Conservation (phyloP, 345 rosid species). For the Atalantia buxifolia region DNA sequence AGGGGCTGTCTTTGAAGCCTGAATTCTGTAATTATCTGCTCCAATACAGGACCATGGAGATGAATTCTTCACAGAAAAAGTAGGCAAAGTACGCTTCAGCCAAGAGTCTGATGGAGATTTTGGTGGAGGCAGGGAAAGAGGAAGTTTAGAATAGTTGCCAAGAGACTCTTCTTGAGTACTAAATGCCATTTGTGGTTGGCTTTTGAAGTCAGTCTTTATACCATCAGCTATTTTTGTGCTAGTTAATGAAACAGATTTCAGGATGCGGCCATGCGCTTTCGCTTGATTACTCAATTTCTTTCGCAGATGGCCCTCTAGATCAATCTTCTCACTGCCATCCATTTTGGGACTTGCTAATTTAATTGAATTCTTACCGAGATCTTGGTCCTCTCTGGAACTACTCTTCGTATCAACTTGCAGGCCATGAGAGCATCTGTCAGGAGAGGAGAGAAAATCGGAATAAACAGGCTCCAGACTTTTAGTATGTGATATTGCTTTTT, state of each 20-base stretch:
- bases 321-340: constrained; percentile 23
- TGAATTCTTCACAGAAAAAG: constrained; percentile 46
- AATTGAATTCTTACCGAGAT: constrained; percentile 10
- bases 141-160: constrained; percentile 24
- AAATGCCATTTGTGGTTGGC: constrained; percentile 18
- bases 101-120: constrained; percentile 93
- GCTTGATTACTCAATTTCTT: constrained; percentile 19
- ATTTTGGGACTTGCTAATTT: constrained; percentile 21
- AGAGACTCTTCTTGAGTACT: constrained; percentile 25
- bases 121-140: constrained; percentile 67
- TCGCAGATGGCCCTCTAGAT: constrained; percentile 23
- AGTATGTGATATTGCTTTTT: constrained; percentile 8
- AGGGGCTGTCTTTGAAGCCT: constrained; percentile 23
- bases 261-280: not conserved
- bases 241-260: constrained; percentile 1
- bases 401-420: constrained; percentile 3
- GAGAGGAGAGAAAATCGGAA: constrained; percentile 17
- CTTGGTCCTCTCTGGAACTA: constrained; percentile 15
- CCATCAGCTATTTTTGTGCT: constrained; percentile 22
- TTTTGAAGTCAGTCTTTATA: constrained; percentile 35
- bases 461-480: constrained; percentile 22
- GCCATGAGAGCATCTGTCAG: constrained; percentile 17
- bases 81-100: constrained; percentile 67
- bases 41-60: constrained; percentile 36
- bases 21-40: constrained; percentile 20